A percentile compares a stretch with the other conserved stretches of the same genome.
Conservation (phyloP, 345 rosid genomes). For the Orychophragmus violaceus region DNA sequence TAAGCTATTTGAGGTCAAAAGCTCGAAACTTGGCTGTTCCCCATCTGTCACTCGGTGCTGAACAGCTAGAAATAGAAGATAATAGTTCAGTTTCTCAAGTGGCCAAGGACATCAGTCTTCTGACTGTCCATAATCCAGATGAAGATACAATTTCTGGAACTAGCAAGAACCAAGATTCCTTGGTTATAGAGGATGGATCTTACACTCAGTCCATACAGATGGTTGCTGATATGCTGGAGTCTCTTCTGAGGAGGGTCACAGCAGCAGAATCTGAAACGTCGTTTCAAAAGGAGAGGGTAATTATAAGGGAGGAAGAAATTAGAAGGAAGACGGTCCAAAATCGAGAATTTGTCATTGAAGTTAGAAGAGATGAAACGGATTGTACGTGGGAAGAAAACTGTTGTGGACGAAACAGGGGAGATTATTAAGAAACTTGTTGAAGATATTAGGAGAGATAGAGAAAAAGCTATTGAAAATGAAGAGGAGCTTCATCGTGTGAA, state of each 20-base stretch:
- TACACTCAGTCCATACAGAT: constrained; percentile 57
- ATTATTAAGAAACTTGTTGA: constrained; percentile 83
- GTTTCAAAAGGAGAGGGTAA: constrained; percentile 64
- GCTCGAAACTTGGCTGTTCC: constrained; percentile 58
- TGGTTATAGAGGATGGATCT: constrained; percentile 47
- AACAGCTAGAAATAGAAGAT: constrained; percentile 45
- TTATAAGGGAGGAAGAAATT: constrained; percentile 59
- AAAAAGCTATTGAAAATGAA: constrained; percentile 76
- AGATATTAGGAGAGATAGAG: constrained; percentile 70
- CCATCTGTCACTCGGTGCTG: constrained; percentile 44
- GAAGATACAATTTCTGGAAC: constrained; percentile 44
- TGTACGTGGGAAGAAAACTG: constrained; percentile 54
- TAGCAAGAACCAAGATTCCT: constrained; percentile 32
- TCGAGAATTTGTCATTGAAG: constrained; percentile 61
- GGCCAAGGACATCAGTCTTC: constrained; percentile 47
- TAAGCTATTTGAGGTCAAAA: constrained; percentile 67
- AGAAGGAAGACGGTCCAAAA: constrained; percentile 55
- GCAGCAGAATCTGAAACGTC: constrained; percentile 75
- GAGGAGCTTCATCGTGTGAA: constrained; percentile 83
- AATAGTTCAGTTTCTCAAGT: constrained; percentile 41
- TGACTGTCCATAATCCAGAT: constrained; percentile 39
- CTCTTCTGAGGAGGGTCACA: constrained; percentile 66
- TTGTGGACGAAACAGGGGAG: constrained; percentile 62
- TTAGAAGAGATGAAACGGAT: constrained; percentile 72
- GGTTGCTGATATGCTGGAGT: constrained; percentile 63